Base-by-base conservation (phyloP, 345 rosid genomes). In the Arabidopsis suecica region DNA sequence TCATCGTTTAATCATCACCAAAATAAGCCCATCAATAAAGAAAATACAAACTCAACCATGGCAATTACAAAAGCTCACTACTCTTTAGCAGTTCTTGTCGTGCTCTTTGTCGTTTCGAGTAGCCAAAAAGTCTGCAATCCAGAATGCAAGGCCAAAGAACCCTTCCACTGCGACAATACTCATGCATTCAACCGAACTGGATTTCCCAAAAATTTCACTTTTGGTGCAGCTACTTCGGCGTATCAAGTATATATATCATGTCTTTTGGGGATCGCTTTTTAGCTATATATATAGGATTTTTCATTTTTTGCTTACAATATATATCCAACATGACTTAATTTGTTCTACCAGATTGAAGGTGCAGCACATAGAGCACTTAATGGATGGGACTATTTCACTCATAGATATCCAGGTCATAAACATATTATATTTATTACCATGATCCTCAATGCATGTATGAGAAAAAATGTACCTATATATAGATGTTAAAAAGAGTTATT, bases 161-260 rank as follows among this genome's bases (percentile, higher is more conserved):
- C 76, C 10, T 61, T 48, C 68, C 9, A 61, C 36, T 71, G 75
- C 23, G 68, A 71, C 48, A 38, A 71, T 10, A 36, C 59, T 45
- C 48, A 14, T 60, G 7, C 75, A 47, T 72, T 72, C 38, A 72
- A 72, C 68, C 60, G 53, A 6, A 49, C 28, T n/a, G 67, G 38
- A 5, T 72, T 72, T 38, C 51, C 60, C 23, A 40, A 50, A 1
- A 61, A 72, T 38, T 72, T 72, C 14, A 61, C 30, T 1, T 73
- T 73, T 34, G 77, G 77, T 18, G 71, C 77, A 14, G 53, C 77
- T 33, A 73, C 71, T 54, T 73, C 71, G 16, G 69, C 71, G 16
- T 73, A 73, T 4, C 71, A 73, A 64, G 76, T 18, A 9, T 2
- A 56, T 3, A 32, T 7, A 49, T 56, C 16, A 36, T 6, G 9